phyloP scores from a whole-genome alignment of 2,329 filamentous ascomycete genomes.

The Didymella arachidicola region DNA sequence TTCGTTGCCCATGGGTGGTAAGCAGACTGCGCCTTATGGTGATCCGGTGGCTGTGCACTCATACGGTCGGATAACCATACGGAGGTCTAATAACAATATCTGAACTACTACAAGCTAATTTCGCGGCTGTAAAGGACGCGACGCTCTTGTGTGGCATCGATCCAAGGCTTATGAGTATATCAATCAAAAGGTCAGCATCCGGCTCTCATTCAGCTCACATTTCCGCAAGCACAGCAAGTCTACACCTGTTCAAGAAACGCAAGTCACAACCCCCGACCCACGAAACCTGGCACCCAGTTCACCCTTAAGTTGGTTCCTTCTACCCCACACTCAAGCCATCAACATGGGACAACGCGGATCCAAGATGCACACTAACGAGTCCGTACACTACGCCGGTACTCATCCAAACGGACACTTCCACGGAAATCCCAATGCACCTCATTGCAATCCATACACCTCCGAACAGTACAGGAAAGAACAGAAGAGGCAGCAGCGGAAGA shows the following conservation, averaged over 20 bases:
- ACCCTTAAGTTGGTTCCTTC: too few species aligned
- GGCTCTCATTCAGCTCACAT: background rate
- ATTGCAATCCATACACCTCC: background rate
- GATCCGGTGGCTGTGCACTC: slow-evolving; percentile 6
- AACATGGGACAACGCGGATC: slow-evolving; percentile 12
- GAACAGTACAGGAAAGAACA: background rate
- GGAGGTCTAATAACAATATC: background rate
- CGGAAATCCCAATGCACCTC: background rate
- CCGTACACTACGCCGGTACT: background rate
- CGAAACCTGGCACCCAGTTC: background rate
- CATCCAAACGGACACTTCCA: background rate
- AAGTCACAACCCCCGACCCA: background rate
- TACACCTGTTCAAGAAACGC: background rate
- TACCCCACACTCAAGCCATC: background rate
- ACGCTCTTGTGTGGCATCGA: background rate
- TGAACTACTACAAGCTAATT: background rate
- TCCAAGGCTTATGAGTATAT: background rate
- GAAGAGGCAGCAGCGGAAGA: slow-evolving; percentile 7
- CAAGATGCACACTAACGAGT: slow-evolving; percentile 4
- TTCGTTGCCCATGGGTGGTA: background rate
- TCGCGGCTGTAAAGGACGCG: background rate
- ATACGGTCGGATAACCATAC: slow-evolving; percentile 8
- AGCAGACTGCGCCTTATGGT: background rate
- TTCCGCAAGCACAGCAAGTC: background rate
- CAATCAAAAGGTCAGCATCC: background rate